Evolutionary conservation across 2,329 filamentous ascomycete genomes (phyloP).

Genomic region (Aspergillus ruber): DNA sequence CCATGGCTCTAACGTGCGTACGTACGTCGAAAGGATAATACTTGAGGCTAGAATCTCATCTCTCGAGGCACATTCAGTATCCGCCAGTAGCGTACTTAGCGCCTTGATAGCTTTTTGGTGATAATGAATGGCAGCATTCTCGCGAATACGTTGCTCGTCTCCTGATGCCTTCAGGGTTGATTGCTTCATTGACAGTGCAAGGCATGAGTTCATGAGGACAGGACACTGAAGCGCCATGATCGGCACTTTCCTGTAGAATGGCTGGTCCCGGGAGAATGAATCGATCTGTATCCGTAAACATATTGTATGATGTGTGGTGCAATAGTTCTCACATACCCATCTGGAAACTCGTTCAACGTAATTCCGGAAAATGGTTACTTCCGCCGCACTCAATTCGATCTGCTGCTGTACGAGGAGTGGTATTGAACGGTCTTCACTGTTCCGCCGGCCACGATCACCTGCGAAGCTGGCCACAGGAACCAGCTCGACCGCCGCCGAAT

Average conservation of each 20-base stretch:
- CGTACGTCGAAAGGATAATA: conserved; percentile 3
- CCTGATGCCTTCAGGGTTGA: neutral
- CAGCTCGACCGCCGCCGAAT: no score
- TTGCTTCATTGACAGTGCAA: conserved; percentile 3
- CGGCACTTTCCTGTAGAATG: conserved; percentile 3
- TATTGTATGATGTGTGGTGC: no score
- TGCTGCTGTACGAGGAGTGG: neutral
- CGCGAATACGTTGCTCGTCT: neutral
- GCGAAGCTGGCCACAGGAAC: neutral
- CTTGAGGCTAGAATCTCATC: conserved; percentile 3
- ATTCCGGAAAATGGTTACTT: neutral
- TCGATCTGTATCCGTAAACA: neutral
- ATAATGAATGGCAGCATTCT: neutral
- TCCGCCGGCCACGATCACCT: neutral
- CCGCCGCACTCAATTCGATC: neutral
- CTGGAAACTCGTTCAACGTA: conserved; percentile 1
- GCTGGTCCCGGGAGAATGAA: conserved; percentile 4
- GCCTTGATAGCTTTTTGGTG: conserved; percentile 1
- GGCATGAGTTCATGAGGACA: conserved; percentile 2
- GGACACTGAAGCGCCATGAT: conserved; percentile 2
- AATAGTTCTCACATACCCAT: neutral
- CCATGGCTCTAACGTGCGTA: no score
- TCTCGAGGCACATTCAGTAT: neutral
- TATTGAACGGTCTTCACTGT: neutral
- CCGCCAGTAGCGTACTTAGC: conserved; percentile 1